Conservation (phyloP, 495 filamentous ascomycete genomes). For the Lepidopterella palustris region DNA sequence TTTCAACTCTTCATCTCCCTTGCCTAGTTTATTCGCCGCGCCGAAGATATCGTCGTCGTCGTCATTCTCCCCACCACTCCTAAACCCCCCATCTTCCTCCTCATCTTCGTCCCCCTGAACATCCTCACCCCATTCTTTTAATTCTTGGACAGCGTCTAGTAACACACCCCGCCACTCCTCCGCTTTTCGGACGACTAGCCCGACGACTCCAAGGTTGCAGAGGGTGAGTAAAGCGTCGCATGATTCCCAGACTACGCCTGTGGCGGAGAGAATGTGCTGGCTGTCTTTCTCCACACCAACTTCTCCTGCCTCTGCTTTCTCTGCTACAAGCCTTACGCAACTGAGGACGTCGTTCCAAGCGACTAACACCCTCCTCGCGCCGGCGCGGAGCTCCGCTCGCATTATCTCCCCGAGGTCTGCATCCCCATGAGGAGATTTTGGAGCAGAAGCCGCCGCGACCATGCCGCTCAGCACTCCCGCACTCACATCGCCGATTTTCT, state of each 20-base stretch:
- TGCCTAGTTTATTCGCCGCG: conserved; percentile 47
- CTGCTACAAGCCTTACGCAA: conserved; percentile 31
- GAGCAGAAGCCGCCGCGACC: conserved; percentile 58
- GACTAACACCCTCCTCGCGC: conserved; percentile 35
- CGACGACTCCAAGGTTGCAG: conserved; percentile 53
- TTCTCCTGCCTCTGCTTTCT: conserved; percentile 35
- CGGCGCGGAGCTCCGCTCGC: conserved; percentile 44
- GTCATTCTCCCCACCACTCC: conserved; percentile 34
- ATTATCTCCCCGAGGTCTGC: conserved; percentile 35
- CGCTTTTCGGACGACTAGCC: conserved; percentile 40
- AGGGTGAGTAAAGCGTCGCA: conserved; percentile 65
- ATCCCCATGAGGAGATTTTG: conserved; percentile 42
- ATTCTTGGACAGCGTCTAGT: conserved; percentile 72
- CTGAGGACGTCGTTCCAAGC: conserved; percentile 40
- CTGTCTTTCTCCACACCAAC: conserved; percentile 31
- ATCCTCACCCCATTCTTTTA: conserved; percentile 64
- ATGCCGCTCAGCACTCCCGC: conserved; percentile 63
- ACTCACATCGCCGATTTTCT: conserved; percentile 58
- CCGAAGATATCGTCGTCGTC: conserved; percentile 44
- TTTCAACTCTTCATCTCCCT: conserved; percentile 49
- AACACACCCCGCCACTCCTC: conserved; percentile 58
- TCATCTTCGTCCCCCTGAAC: conserved; percentile 53
- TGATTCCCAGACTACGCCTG: conserved; percentile 59
- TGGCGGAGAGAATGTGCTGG: conserved; percentile 52
- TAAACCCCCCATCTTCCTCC: conserved; percentile 44